These are phyloP conservation scores for Penicillium longicatenatum DNA, from an alignment of 495 filamentous ascomycete genomes.

Conservation along the genomic window DNA sequence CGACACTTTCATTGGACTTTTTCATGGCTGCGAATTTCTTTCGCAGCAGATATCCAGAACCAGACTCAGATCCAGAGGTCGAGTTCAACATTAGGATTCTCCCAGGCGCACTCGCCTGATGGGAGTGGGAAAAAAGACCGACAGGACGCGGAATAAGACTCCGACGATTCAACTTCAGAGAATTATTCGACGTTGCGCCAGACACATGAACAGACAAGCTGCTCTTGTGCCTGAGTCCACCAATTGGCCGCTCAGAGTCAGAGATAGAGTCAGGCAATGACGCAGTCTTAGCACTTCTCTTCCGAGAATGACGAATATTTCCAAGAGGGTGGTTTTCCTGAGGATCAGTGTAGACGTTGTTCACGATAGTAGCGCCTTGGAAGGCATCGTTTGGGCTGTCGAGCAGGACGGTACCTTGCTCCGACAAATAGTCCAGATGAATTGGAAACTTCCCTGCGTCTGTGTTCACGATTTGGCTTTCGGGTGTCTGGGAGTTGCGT, in stretches of 20 bases:
- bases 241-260: conserved; percentile 9
- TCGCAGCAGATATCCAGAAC: not conserved
- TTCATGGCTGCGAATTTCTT: not conserved
- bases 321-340: not conserved
- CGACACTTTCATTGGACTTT: not conserved
- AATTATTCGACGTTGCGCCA: not conserved
- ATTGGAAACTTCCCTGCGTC: not conserved
- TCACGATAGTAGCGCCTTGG: not conserved
- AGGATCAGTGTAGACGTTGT: not conserved
- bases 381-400: not conserved
- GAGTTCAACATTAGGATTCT: not conserved
- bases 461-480: not conserved
- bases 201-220: not conserved
- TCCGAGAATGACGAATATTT: conserved; percentile 14
- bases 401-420: not conserved
- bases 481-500: not conserved
- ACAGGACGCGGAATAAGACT: conserved; percentile 17
- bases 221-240: not conserved
- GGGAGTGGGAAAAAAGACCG: not conserved
- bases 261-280: conserved; percentile 27
- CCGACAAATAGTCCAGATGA: not conserved
- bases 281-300: conserved; percentile 31
- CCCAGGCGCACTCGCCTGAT: not conserved
- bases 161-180: not conserved
- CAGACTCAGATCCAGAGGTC: not conserved